These are phyloP conservation scores for Erigeron canadensis DNA, from an alignment of 129 eudicot genomes.

Conservation along the genomic window DNA sequence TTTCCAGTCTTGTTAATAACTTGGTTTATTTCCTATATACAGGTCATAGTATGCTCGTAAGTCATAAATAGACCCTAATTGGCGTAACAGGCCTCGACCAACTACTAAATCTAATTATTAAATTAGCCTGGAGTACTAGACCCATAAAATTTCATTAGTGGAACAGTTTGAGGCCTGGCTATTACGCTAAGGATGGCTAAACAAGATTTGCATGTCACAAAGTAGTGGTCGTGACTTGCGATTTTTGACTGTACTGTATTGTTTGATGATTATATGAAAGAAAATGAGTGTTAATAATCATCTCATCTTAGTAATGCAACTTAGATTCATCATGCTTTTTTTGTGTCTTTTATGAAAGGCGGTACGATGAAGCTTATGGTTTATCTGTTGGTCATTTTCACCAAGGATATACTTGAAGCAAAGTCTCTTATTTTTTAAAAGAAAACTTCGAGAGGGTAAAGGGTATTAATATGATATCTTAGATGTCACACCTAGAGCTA, in stretches of 20 bases:
- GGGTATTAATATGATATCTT: background rate
- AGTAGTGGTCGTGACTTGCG: background rate
- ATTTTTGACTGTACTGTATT: background rate
- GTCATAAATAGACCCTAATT: background rate
- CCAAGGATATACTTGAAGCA: background rate
- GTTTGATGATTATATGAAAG: background rate
- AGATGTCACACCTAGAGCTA: background rate
- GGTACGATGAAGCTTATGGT: background rate
- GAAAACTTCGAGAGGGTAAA: background rate
- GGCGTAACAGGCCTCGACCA: background rate
- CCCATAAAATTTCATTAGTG: background rate
- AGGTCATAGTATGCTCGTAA: background rate
- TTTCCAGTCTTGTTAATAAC: background rate
- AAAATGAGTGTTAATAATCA: background rate
- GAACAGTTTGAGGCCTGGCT: background rate
- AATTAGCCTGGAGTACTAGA: background rate
- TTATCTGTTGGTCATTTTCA: background rate
- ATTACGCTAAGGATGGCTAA: background rate
- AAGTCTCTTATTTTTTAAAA: too few species aligned
- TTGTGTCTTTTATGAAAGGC: background rate
- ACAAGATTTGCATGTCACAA: background rate
- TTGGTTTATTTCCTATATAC: background rate
- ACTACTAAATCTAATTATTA: background rate
- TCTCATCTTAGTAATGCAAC: background rate
- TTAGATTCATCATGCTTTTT: background rate